A percentile compares a stretch with the other conserved stretches of the same genome.
Evolutionary conservation across 31 red algal species (phyloP).

Genomic region (Porphyra umbilicalis): DNA sequence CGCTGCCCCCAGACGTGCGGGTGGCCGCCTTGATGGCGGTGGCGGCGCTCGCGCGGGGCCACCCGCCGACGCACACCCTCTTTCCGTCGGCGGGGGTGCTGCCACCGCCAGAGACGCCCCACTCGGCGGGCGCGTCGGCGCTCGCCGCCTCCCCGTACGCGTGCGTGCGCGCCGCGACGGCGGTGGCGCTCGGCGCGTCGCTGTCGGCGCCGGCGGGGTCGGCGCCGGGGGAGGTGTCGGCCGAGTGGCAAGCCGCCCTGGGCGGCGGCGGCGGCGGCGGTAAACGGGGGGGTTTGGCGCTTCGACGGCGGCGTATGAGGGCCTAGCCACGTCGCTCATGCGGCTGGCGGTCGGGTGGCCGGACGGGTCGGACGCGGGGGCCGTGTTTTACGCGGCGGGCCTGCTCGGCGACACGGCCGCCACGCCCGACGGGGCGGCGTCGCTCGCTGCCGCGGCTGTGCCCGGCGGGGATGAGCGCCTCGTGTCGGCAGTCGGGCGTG

Average conservation of each 20-base stretch:
- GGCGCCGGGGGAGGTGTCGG: not conserved
- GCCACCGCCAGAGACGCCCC: not conserved
- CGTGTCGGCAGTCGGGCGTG: conserved; percentile 36
- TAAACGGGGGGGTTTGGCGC: not conserved
- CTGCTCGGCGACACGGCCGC: conserved; percentile 6
- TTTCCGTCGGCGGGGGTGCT: not conserved
- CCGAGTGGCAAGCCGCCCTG: not conserved
- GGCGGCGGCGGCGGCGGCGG: not conserved
- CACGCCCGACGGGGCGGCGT: not conserved
- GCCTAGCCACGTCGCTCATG: conserved; percentile 31
- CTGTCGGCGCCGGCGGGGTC: not conserved
- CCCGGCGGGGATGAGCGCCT: conserved; percentile 13
- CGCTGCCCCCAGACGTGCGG: not conserved
- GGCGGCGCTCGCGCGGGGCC: not conserved
- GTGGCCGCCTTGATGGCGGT: not conserved
- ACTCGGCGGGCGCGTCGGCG: not conserved
- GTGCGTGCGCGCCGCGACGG: not conserved
- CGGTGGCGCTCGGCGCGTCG: not conserved
- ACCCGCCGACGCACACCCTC: not conserved
- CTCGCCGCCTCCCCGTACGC: not conserved
- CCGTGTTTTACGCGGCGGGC: conserved; percentile 75
- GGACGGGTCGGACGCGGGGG: conserved; percentile 44
- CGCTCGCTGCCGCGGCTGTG: conserved; percentile 15
- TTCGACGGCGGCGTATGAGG: not conserved
- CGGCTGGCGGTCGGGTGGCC: conserved; percentile 64